A percentile compares a stretch with the other conserved stretches of the same genome.
Conservation (phyloP, 768 basidiomycete species). For the Lepiota venenata region DNA sequence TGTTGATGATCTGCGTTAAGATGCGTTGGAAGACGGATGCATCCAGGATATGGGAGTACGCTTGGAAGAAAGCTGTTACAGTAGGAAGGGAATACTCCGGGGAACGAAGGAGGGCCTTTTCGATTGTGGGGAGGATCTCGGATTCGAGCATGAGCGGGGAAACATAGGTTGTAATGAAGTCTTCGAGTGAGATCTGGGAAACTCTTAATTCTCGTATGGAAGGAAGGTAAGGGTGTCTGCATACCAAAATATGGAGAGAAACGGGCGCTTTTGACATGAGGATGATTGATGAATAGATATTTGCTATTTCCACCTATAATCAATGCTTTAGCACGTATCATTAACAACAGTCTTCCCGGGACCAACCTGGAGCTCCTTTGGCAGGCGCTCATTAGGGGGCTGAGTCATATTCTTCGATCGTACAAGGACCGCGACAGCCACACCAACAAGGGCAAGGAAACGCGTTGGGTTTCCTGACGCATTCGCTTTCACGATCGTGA, state of each 20-base stretch:
- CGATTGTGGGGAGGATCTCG: slow-evolving; percentile 65
- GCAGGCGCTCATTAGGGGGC: slow-evolving; percentile 36
- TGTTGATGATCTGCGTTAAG: slow-evolving; percentile 57
- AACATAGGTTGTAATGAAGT: slow-evolving; percentile 57
- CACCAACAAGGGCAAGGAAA: slow-evolving; percentile 56
- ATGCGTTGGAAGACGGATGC: slow-evolving; percentile 48
- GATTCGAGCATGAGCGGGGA: slow-evolving; percentile 46
- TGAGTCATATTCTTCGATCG: slow-evolving; percentile 58
- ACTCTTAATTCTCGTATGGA: neutral
- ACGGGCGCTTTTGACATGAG: slow-evolving; percentile 66
- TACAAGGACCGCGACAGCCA: slow-evolving; percentile 66
- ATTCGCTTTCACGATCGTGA: slow-evolving; percentile 48
- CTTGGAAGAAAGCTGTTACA: slow-evolving; percentile 53
- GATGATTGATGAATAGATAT: slow-evolving; percentile 55
- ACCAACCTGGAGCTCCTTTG: slow-evolving; percentile 45
- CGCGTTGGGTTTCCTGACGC: slow-evolving; percentile 30
- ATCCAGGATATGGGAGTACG: slow-evolving; percentile 49
- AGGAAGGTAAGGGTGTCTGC: slow-evolving; percentile 15
- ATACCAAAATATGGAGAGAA: slow-evolving; percentile 56
- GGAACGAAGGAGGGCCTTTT: slow-evolving; percentile 77
- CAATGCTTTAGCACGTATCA: neutral
- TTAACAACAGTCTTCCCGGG: neutral
- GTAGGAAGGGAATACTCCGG: slow-evolving; percentile 75
- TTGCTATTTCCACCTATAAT: slow-evolving; percentile 51
- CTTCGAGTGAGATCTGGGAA: slow-evolving; percentile 48